These are phyloP conservation scores for Arctium minus DNA, from an alignment of 129 eudicot species.

Conservation along the genomic window DNA sequence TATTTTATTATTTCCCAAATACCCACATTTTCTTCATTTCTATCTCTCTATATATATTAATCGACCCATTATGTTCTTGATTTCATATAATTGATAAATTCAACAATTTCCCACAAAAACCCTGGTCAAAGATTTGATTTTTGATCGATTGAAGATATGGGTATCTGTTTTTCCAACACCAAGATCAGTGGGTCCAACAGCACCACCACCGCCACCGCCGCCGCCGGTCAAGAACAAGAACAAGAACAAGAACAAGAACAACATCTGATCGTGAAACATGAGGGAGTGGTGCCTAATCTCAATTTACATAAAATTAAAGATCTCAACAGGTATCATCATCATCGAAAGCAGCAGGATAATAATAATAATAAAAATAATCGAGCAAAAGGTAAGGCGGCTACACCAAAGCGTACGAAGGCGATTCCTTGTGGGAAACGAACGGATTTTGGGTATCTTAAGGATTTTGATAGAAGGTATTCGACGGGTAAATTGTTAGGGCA, in stretches of 20 bases:
- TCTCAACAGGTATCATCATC: constrained; percentile 19
- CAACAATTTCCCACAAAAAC: constrained; percentile 20
- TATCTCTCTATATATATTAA: neutral
- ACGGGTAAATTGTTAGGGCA: constrained; percentile 91
- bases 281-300: neutral
- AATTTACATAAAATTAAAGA: neutral
- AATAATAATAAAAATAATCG: constrained; percentile 14
- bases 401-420: constrained; percentile 44
- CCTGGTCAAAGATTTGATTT: constrained; percentile 14
- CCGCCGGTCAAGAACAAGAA: constrained; percentile 7
- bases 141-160: constrained; percentile 40
- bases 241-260: neutral
- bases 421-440: constrained; percentile 88
- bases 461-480: constrained; percentile 53
- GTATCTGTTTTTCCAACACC: constrained; percentile 58
- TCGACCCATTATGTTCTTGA: neutral
- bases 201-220: constrained; percentile 19
- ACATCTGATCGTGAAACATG: neutral
- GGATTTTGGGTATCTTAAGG: constrained; percentile 86
- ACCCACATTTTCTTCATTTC: constrained; percentile 1
- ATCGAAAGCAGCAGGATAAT: constrained; percentile 23
- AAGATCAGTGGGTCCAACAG: constrained; percentile 60
- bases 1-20: neutral
- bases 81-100: constrained; percentile 3
- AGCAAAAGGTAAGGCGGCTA: constrained; percentile 17